Evolutionary conservation across 2,329 filamentous ascomycete genomes (phyloP), one percentile per base, ranked within the genome.

Genomic region (Endoconidiophora laricicola): DNA sequence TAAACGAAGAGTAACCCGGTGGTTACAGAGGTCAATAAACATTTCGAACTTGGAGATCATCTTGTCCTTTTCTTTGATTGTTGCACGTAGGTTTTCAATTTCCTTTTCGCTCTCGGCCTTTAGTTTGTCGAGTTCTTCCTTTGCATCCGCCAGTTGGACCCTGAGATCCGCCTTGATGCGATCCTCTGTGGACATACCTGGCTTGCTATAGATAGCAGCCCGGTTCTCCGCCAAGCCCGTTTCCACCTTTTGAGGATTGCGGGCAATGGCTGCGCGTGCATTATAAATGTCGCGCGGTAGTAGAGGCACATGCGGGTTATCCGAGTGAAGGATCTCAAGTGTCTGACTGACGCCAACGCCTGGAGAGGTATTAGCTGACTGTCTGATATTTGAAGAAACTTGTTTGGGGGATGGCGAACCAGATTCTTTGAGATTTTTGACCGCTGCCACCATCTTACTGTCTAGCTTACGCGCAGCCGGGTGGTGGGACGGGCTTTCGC

Each of bases 21-120:
- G 70, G 57, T 81, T 81, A 60, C 77, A 81, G 49, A 81, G 79
- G 60, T 81, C 78, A 57, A 81, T 80, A 49, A 81, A 81, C 71
- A 78, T 78, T 62, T 81, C 77, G 56, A 80, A 81, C 58, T 73
- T 77, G 54, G 70, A 62, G 50, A 81, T 81, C 53, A 73, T 69
- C 57, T 71, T 69, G 54, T 79, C 74, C 61, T 80, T 80, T 53
- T 81, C 75, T 39, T 70, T 72, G 14, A 88, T 61, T 57, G 77
- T 69, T 50, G 69, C 66, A 57, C 76, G 75, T 51, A 81, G 62
- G 1, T 69, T 68, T 14, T 74, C 74, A 40, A 81, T 70, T 57
- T 78, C 71, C 52, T 76, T 76, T 52, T 72, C 65, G 48, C 66
- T 73, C 3, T 78, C 73, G 39, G 73, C 71, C 55, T 71, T 69